phyloP scores from a whole-genome alignment of 192 early-diverging fungal species.

The Dissophora globulifera region DNA sequence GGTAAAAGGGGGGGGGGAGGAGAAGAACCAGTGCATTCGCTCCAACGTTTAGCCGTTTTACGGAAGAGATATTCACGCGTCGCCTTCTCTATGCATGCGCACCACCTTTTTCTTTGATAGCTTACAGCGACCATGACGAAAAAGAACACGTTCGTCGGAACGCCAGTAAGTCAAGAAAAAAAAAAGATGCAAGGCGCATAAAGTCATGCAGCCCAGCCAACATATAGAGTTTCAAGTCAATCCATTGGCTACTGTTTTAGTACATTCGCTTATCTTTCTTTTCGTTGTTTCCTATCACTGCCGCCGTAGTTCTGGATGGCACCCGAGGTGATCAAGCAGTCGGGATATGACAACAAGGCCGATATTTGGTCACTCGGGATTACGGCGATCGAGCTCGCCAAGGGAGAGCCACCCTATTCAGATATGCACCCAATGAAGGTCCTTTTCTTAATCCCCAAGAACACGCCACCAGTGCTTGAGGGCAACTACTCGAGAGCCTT shows the following conservation, averaged over 20 bases:
- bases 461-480: conserved; percentile 85
- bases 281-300: too few relatives aligned
- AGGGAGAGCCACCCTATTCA: conserved; percentile 92
- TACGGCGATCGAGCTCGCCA: conserved; percentile 96
- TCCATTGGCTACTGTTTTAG: too few relatives aligned
- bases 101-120: conserved; percentile 39
- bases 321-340: conserved; percentile 94
- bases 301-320: conserved; percentile 86
- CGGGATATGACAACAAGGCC: conserved; percentile 94
- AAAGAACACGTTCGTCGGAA: conserved; percentile 98
- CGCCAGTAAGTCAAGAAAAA: conserved; percentile 69
- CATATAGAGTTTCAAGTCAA: neutral
- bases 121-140: conserved; percentile 91
- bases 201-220: too few relatives aligned
- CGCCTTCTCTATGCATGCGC: too few relatives aligned
- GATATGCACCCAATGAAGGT: conserved; percentile 97
- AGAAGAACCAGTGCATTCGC: too few relatives aligned
- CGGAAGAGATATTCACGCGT: too few relatives aligned
- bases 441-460: conserved; percentile 93
- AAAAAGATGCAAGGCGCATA: too few relatives aligned
- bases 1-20: too few relatives aligned
- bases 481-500: conserved; percentile 84
- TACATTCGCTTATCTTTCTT: too few relatives aligned
- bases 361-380: conserved; percentile 99
- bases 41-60: too few relatives aligned